Conservation (phyloP, 2,329 filamentous ascomycete species). For the Neonectria faginata region DNA sequence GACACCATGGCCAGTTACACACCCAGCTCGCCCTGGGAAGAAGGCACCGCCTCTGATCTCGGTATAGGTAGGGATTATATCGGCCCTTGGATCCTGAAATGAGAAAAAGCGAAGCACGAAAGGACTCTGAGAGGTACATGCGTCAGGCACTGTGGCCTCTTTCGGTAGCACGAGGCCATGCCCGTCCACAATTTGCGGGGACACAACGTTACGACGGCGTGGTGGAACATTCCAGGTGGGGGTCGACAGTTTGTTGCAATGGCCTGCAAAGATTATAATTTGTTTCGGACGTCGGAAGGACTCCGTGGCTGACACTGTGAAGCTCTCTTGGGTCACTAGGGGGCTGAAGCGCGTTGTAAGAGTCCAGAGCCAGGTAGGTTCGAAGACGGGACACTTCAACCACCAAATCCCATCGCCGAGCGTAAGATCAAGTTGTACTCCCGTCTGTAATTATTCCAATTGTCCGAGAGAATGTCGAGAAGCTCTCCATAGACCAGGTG, state of each 20-base stretch:
- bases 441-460: too few species aligned
- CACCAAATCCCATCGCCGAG: not conserved
- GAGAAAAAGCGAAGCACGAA: not conserved
- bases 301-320: not conserved
- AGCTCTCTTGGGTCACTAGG: not conserved
- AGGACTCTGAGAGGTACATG: not conserved
- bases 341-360: not conserved
- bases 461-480: not conserved
- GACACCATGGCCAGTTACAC: not conserved
- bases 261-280: not conserved
- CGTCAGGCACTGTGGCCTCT: not conserved
- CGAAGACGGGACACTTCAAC: not conserved
- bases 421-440: not conserved
- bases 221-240: not conserved
- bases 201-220: not conserved
- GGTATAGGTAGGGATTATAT: not conserved
- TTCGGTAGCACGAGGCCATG: not conserved
- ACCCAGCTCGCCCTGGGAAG: not conserved
- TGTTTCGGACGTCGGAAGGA: not conserved
- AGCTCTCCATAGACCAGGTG: not conserved
- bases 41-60: not conserved
- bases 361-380: not conserved
- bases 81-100: not conserved
- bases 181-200: not conserved
- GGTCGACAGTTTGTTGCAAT: not conserved